phyloP scores from a whole-genome alignment of 805 yeast genomes.

The Vanderwaltozyma polyspora region DNA sequence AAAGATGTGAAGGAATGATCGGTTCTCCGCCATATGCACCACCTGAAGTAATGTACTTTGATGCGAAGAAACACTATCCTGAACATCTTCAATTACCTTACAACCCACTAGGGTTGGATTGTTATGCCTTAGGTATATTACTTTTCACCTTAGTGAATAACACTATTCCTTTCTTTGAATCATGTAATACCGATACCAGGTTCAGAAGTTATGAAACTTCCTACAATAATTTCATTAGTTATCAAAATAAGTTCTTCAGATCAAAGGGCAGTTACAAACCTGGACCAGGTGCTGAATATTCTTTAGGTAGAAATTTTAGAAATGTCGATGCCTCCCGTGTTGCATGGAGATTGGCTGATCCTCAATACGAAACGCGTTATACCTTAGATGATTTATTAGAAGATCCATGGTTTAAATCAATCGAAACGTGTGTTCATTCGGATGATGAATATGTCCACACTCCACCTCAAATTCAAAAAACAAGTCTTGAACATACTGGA shows the following conservation, averaged over 20 bases:
- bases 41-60: slow-evolving; percentile 56
- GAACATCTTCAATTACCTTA: slow-evolving; percentile 31
- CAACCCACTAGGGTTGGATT: slow-evolving; percentile 59
- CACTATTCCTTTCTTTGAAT: slow-evolving; percentile 48
- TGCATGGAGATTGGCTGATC: slow-evolving; percentile 68
- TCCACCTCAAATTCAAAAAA: slow-evolving; percentile 18
- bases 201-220: slow-evolving; percentile 47
- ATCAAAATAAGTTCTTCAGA: slow-evolving; percentile 39
- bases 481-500: slow-evolving; percentile 9
- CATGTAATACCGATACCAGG: slow-evolving; percentile 36
- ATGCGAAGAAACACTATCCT: slow-evolving; percentile 24
- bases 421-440: slow-evolving; percentile 44
- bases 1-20: slow-evolving; percentile 36
- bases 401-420: slow-evolving; percentile 52
- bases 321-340: slow-evolving; percentile 54
- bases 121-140: slow-evolving; percentile 64
- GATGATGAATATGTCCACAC: slow-evolving; percentile 11
- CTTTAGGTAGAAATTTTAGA: slow-evolving; percentile 52
- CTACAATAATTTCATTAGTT: slow-evolving; percentile 30
- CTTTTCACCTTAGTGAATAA: slow-evolving; percentile 50
- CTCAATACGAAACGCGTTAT: slow-evolving; percentile 43
- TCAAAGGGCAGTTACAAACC: slow-evolving; percentile 33
- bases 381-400: slow-evolving; percentile 41
- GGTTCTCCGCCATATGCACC: slow-evolving; percentile 79
- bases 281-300: slow-evolving; percentile 66